Conservation (phyloP, 2,329 filamentous ascomycete genomes). For the Emmonsia crescens region DNA sequence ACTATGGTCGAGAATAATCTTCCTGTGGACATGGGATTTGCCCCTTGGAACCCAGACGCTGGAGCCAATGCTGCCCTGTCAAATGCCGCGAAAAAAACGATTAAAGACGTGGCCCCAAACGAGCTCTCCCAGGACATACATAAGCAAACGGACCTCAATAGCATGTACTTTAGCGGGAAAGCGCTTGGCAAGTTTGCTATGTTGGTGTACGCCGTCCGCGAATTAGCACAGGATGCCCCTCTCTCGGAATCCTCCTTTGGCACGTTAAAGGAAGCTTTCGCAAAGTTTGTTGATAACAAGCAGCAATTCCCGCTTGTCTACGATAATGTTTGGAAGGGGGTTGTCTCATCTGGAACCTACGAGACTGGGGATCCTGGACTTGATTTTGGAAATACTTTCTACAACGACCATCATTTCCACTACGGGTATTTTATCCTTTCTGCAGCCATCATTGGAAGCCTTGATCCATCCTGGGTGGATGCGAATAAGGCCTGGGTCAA, state of each 20-base stretch:
- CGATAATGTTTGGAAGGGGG: slow-evolving; percentile 59
- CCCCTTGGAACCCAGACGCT: slow-evolving; percentile 56
- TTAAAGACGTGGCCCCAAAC: slow-evolving; percentile 52
- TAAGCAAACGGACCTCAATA: slow-evolving; percentile 63
- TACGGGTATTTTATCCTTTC: slow-evolving; percentile 81
- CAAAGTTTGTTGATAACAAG: slow-evolving; percentile 53
- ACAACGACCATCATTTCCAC: slow-evolving; percentile 55
- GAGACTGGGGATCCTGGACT: slow-evolving; percentile 53
- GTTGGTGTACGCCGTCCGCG: slow-evolving; percentile 54
- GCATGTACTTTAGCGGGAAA: slow-evolving; percentile 91
- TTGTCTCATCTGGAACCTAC: slow-evolving; percentile 68
- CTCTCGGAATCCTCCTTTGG: slow-evolving; percentile 49
- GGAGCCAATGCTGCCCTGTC: slow-evolving; percentile 32
- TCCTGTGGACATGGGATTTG: slow-evolving; percentile 63
- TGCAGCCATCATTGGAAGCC: slow-evolving; percentile 67
- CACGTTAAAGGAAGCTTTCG: slow-evolving; percentile 56
- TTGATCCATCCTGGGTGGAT: slow-evolving; percentile 65
- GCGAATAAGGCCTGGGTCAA: slow-evolving; percentile 73
- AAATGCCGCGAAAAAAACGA: slow-evolving; percentile 44
- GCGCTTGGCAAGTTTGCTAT: slow-evolving; percentile 66
- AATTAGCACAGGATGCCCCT: slow-evolving; percentile 49
- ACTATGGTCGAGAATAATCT: slow-evolving; percentile 65
- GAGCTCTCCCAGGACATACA: slow-evolving; percentile 69
- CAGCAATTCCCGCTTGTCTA: slow-evolving; percentile 53
- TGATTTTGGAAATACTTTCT: slow-evolving; percentile 85